Evolutionary conservation across 2,329 filamentous ascomycete genomes (phyloP), one percentile per base, ranked within the genome.

Genomic region (Colletotrichum tropicicola): DNA sequence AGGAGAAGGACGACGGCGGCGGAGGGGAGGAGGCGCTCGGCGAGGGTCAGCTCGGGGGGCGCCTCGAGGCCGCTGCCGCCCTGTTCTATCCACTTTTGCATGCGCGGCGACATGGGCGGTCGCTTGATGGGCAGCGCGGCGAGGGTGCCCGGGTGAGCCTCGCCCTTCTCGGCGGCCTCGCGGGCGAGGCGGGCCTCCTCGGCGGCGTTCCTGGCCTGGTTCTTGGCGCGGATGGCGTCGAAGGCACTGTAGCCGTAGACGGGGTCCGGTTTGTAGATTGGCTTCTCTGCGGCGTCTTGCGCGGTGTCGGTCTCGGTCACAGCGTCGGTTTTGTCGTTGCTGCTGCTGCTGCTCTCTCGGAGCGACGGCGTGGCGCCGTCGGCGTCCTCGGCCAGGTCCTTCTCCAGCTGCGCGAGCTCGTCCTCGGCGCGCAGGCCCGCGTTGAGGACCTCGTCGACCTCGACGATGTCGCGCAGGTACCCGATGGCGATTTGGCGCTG

Each of bases 361-460:
- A 43, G 39, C 39, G 39, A 43, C n/a, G n/a, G n/a, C 17, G 19
- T 68, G 1, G 67, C 68, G 13, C 71, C 68, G 5, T 44, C 64
- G 3, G 43, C 66, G 25, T 68, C 52, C 55, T 68, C 48, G 58
- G 59, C 49, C 68, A 64, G 49, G 68, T 78, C 71, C 69, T 73
- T 71, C 66, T 89, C 86, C 68, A 90, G 74, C 61, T 79, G 79
- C 19, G 78, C 80, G 53, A 91, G 80, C 76, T 91, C 88, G 60
- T 89, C 85, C 75, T 91, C 87, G 13, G 88, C 88, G 51, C 87
- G 80, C 54, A 89, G 76, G 1, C 87, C 87, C 3, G 87, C 87
- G 68, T 87, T 89, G 68, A 84, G 75, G 27, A 88, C 76, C 73
- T 91, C 89, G 64, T 91, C 83, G 3, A 91, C 85, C 0, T 83